Base-by-base conservation (phyloP, 1,284 basidiomycete genomes). In the Peniophora sp. region DNA sequence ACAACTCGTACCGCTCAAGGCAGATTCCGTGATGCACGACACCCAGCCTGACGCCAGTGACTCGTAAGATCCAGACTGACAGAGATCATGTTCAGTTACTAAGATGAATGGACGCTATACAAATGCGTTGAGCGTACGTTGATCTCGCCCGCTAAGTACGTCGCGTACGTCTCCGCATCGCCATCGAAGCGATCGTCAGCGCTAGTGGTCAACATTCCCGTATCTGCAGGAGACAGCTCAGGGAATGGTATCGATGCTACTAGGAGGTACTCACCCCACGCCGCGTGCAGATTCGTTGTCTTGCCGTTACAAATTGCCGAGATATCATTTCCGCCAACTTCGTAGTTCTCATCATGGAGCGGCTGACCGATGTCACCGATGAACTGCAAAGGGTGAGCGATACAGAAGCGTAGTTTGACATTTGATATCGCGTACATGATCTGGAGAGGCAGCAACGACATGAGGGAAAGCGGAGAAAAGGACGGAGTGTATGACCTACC, bases 311-410 rank as follows among this genome's bases (percentile, higher is more conserved):
- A 68, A 32, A 54, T 56, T 5, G 62, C 63, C 23, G 50, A 35
- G 43, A 66, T 66, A 27, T 61, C 58, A 48, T 63, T 65, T 3
- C 62, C 63, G 24, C 63, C 63, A 17, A 60, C 56, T 55, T 59
- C 60, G 24, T 41, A 17, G 15, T 58, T 54, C 52, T 59, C 54
- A 36, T 53, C 72, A 54, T 78, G 74, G 36, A 78, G 64, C 6
- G 75, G 74, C 55, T 78, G 75, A 11, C 73, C 70, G 52, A 78
- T 72, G 52, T 78, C 75, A n/a, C 76, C 76, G 43, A 78, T 58
- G 58, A 78, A 77, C 73, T 78, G 56, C 12, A 37, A 18, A 24
- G 12, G 27, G 27, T 32, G 6, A 32, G 27, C 5, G 18, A 8
- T 20, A 36, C n/a, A 8, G 37, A 32, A 6, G 27, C 27, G 27